A percentile compares a stretch with the other conserved stretches of the same genome.
Conservation (phyloP, 805 yeast genomes). For the Alloascoidea africana region DNA sequence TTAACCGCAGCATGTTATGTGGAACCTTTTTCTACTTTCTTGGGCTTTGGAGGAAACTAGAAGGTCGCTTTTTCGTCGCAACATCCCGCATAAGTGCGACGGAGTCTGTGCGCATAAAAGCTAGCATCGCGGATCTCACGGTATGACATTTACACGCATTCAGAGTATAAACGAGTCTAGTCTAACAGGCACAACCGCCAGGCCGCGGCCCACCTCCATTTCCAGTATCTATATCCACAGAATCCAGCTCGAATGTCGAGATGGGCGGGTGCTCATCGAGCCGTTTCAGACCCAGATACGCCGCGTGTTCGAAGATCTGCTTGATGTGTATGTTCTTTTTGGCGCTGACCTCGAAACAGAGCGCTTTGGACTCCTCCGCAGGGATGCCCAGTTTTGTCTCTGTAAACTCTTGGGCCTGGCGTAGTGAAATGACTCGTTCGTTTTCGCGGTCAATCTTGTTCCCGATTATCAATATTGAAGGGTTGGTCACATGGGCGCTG, state of each 20-base stretch:
- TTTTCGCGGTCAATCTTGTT: conserved; percentile 26
- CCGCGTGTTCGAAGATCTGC: conserved; percentile 22
- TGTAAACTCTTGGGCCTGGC: conserved; percentile 4
- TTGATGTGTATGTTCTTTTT: conserved; percentile 13
- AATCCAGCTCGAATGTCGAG: conserved; percentile 18
- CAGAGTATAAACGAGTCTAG: conserved; percentile 1
- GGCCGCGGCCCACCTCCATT: not conserved
- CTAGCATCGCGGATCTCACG: conserved; percentile 1
- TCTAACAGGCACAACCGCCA: conserved; percentile 3
- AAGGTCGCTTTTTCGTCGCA: too few relatives aligned
- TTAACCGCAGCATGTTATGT: too few relatives aligned
- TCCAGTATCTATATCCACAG: conserved; percentile 3
- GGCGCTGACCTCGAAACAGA: conserved; percentile 8
- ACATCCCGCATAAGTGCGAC: too few relatives aligned
- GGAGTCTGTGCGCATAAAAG: too few relatives aligned
- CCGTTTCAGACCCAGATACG: conserved; percentile 18
- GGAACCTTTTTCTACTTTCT: too few relatives aligned
- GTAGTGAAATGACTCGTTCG: conserved; percentile 2
- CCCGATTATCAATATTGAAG: conserved; percentile 36
- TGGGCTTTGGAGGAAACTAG: too few relatives aligned
- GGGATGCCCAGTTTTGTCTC: not conserved
- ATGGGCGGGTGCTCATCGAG: conserved; percentile 14
- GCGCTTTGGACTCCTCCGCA: not conserved
- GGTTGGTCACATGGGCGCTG: conserved; percentile 30
- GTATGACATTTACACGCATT: not conserved